Percentiles rank a stretch among this genome's conserved stretches.
Evolutionary conservation across 257 asterid genomes (phyloP).

Genomic region (Solanum sitiens): DNA sequence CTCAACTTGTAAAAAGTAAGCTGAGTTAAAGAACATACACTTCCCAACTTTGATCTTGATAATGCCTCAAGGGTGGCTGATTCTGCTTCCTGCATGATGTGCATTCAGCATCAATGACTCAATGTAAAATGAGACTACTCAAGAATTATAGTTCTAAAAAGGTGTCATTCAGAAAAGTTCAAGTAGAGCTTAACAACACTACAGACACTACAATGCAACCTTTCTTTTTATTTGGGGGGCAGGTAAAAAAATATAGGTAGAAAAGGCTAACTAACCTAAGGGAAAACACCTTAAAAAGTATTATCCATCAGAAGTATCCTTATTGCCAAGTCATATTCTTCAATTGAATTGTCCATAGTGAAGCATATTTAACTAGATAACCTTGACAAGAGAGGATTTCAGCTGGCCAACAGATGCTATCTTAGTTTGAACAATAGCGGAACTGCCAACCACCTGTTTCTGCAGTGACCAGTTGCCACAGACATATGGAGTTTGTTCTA

Average conservation of each 20-base stretch:
- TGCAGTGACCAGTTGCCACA: neutral
- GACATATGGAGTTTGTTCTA: neutral
- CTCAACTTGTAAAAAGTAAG: conserved; percentile 1
- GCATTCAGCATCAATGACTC: conserved; percentile 2
- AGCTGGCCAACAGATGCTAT: neutral
- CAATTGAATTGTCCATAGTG: neutral
- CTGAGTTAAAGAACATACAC: conserved; percentile 35
- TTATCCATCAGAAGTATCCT: neutral
- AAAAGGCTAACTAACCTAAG: neutral
- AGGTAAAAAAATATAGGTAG: neutral
- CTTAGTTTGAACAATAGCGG: neutral
- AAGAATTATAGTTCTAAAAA: neutral
- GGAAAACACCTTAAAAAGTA: neutral
- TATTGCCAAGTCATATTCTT: neutral
- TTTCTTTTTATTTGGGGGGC: neutral
- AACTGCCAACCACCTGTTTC: neutral
- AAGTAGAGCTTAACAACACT: neutral
- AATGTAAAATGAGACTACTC: neutral
- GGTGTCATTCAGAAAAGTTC: neutral
- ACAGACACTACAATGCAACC: neutral
- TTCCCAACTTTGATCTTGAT: conserved; percentile 81
- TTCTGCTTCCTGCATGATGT: conserved; percentile 75
- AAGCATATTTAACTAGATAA: neutral
- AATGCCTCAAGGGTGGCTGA: conserved; percentile 93
- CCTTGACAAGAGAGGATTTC: neutral